Conservation (phyloP, 2,329 filamentous ascomycete species). For the Fusarium torulosum region DNA sequence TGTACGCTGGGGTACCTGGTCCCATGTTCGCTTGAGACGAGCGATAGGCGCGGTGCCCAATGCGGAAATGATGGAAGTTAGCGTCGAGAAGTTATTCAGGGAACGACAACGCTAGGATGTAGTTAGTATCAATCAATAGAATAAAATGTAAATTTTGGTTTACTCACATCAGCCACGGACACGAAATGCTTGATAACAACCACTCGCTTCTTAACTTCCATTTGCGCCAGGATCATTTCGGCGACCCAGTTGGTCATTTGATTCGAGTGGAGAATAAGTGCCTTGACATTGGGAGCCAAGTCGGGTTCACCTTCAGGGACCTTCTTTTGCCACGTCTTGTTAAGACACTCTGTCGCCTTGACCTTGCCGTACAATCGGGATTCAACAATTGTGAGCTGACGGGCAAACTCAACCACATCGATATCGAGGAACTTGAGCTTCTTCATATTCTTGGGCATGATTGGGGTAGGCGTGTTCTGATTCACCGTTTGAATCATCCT, state of each 20-base stretch:
- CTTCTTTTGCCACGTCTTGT: conserved; percentile 99
- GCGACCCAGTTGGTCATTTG: conserved; percentile 99
- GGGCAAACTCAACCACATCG: conserved; percentile 94
- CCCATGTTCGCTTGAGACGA: conserved; percentile 93
- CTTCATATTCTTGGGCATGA: conserved; percentile 99
- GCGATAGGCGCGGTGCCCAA: conserved; percentile 95
- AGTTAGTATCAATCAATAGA: conserved; percentile 28
- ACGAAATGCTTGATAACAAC: conserved; percentile 99
- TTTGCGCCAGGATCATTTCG: conserved; percentile 96
- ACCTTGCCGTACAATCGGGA: conserved; percentile 95
- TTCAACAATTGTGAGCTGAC: conserved; percentile 96
- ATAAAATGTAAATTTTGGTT: not conserved
- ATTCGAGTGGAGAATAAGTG: conserved; percentile 96
- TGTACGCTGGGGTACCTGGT: conserved; percentile 88
- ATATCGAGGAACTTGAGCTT: conserved; percentile 99
- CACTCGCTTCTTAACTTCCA: conserved; percentile 94
- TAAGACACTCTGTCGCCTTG: conserved; percentile 93
- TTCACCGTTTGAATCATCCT: conserved; percentile 88
- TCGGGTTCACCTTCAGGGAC: conserved; percentile 83
- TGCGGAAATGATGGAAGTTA: conserved; percentile 97
- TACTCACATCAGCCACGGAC: conserved; percentile 89
- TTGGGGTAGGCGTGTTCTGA: conserved; percentile 84
- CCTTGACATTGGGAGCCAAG: conserved; percentile 93
- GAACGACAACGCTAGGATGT: conserved; percentile 83
- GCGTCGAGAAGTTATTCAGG: conserved; percentile 96